Conservation (phyloP, 2,329 filamentous ascomycete genomes). For the Alternaria postmessia region DNA sequence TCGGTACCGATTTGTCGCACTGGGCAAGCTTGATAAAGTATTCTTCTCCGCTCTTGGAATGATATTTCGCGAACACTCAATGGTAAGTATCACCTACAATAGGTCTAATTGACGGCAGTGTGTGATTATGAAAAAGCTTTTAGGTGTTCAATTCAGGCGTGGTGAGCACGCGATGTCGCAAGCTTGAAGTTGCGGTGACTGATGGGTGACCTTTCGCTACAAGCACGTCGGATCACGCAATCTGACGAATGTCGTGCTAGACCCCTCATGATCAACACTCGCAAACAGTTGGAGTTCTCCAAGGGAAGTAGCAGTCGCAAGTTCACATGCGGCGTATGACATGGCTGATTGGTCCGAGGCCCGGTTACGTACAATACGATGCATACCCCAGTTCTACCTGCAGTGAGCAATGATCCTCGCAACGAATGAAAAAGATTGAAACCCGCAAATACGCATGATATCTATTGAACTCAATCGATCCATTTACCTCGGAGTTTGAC, state of each 20-base stretch:
- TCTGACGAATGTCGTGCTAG: slow-evolving; percentile 10
- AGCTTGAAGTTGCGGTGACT: slow-evolving; percentile 13
- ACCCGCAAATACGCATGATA: background rate
- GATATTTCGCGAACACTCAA: background rate
- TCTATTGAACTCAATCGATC: background rate
- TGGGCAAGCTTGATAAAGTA: background rate
- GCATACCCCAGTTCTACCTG: background rate
- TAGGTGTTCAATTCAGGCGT: background rate
- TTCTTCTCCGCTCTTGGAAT: background rate
- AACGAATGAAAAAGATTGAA: background rate
- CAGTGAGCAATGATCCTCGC: background rate
- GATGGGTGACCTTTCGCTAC: slow-evolving; percentile 32
- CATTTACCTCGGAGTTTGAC: background rate
- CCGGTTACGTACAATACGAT: background rate
- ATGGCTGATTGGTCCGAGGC: background rate
- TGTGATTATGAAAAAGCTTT: background rate
- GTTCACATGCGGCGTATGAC: background rate
- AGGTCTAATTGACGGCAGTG: background rate
- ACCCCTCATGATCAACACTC: background rate
- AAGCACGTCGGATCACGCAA: slow-evolving; percentile 48
- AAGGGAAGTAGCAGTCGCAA: background rate
- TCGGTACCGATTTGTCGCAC: background rate
- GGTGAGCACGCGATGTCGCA: background rate
- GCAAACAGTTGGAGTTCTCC: background rate
- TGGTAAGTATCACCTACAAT: background rate